Conservation (phyloP, 108 stramenopile species). For the Pelagomonas calceolata region DNA sequence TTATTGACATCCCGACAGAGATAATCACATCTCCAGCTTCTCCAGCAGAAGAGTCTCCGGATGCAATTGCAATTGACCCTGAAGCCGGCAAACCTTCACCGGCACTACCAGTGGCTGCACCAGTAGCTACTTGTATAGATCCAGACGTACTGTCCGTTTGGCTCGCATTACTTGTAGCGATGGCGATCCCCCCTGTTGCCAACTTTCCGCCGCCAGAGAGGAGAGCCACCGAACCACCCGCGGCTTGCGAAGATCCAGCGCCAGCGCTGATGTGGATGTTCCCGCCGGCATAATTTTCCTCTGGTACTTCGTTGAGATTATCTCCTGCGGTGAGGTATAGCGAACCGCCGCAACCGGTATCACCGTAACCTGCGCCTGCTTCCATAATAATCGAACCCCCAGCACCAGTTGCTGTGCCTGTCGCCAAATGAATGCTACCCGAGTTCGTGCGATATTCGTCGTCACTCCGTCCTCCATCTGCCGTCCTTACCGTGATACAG, state of each 20-base stretch:
- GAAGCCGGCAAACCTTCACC: background rate
- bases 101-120: background rate
- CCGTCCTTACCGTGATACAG: constrained; percentile 2
- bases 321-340: constrained; percentile 1
- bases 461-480: background rate
- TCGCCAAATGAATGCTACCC: background rate
- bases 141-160: background rate
- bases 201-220: background rate
- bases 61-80: too few species aligned
- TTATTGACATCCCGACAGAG: too few species aligned
- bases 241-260: background rate
- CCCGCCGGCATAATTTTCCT: too few species aligned
- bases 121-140: background rate
- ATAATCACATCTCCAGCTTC: too few species aligned
- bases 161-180: background rate
- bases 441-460: constrained; percentile 5
- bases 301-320: background rate
- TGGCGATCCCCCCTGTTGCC: background rate
- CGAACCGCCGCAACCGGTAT: background rate
- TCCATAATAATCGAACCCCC: background rate
- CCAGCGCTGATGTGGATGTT: too few species aligned
- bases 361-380: constrained; percentile 4
- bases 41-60: too few species aligned
- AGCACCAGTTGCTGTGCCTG: background rate
- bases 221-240: background rate